Conservation (phyloP, 208 protist genomes). For the Crithidia acanthocephali region DNA sequence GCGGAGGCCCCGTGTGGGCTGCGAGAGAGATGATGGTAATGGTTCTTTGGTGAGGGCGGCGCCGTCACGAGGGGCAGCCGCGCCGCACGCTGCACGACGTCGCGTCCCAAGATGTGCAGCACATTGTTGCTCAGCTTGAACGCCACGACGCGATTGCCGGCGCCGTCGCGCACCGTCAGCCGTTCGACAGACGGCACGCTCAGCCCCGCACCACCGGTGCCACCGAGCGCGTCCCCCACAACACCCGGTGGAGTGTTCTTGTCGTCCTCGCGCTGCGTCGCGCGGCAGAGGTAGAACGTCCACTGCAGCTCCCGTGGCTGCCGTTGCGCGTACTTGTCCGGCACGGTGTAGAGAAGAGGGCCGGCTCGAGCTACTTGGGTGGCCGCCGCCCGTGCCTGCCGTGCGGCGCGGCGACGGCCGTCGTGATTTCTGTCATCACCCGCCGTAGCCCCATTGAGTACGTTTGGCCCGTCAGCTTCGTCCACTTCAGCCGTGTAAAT, state of each 20-base stretch:
- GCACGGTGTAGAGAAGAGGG: slow-evolving; percentile 36
- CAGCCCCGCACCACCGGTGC: too few relatives aligned
- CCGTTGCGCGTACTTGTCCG: slow-evolving; percentile 3
- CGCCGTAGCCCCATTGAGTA: too few relatives aligned
- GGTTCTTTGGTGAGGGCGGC: background rate
- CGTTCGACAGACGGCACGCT: slow-evolving; percentile 23
- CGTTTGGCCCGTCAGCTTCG: background rate
- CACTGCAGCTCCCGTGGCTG: slow-evolving; percentile 22
- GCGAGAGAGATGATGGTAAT: background rate
- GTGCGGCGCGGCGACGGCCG: background rate
- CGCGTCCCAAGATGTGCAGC: slow-evolving; percentile 17
- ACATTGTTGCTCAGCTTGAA: slow-evolving; percentile 9
- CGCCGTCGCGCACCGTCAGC: slow-evolving; percentile 20
- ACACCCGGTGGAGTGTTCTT: background rate
- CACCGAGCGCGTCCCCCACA: background rate
- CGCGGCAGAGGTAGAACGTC: slow-evolving; percentile 37
- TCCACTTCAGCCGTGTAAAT: slow-evolving; percentile 8
- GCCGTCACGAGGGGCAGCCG: slow-evolving; percentile 1
- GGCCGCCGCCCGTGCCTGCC: background rate
- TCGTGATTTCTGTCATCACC: background rate
- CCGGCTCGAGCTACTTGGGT: slow-evolving; percentile 34
- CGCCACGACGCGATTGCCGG: slow-evolving; percentile 9
- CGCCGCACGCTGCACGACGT: background rate
- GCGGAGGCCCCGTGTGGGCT: background rate
- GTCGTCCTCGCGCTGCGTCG: background rate